phyloP scores from a whole-genome alignment of 192 early-diverging fungal species.

The Ramicandelaber brevisporus region DNA sequence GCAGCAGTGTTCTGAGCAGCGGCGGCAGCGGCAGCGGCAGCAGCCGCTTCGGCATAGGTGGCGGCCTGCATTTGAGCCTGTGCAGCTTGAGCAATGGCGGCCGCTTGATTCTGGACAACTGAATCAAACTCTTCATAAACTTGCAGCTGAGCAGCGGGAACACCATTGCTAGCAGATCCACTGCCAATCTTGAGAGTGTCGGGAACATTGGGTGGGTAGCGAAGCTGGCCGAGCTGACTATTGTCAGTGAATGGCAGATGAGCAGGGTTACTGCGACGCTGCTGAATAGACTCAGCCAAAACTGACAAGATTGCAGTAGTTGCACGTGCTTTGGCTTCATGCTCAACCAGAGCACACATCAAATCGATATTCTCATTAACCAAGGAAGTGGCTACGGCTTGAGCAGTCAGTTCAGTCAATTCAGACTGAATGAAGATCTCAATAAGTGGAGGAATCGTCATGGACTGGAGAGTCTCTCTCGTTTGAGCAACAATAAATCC shows the following conservation, averaged over 20 bases:
- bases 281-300: slow-evolving; percentile 36
- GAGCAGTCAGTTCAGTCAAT: slow-evolving; percentile 23
- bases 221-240: slow-evolving; percentile 37
- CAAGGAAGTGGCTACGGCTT: slow-evolving; percentile 60
- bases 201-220: slow-evolving; percentile 66
- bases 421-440: slow-evolving; percentile 15
- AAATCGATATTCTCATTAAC: slow-evolving; percentile 86
- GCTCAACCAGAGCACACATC: slow-evolving; percentile 82
- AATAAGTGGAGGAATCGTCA: slow-evolving; percentile 29
- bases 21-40: slow-evolving; percentile 7
- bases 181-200: slow-evolving; percentile 62
- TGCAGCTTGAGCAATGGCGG: slow-evolving; percentile 22
- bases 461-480: slow-evolving; percentile 71
- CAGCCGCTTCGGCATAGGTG: neutral
- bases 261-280: slow-evolving; percentile 72
- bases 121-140: slow-evolving; percentile 81
- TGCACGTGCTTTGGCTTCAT: slow-evolving; percentile 85
- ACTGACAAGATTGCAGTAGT: slow-evolving; percentile 79
- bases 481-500: slow-evolving; percentile 73
- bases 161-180: slow-evolving; percentile 56
- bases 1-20: slow-evolving; percentile 17
- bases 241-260: slow-evolving; percentile 83
- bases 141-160: slow-evolving; percentile 48
- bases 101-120: too few species aligned
- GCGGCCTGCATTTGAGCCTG: neutral